Base-by-base conservation (phyloP, 164 flowering plant genomes). In the Malania oleifera region DNA sequence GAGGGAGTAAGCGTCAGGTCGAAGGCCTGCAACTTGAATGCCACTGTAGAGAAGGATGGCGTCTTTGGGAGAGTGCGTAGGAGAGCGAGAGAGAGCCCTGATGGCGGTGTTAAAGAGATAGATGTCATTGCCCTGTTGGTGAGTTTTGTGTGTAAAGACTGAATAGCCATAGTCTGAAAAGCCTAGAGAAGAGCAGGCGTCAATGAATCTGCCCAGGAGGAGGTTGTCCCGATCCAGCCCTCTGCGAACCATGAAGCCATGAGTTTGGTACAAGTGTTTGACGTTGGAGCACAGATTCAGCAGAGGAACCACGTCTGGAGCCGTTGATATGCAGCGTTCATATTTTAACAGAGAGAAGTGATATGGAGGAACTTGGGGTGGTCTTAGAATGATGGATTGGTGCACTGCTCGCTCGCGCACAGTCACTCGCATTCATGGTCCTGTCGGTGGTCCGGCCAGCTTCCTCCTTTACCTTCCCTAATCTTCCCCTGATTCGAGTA, bases 1-100 rank as follows among this genome's bases (percentile, higher is more conserved):
- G 50, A 82, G 65, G 1, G 95, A 66, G 67, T 79, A 84, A 7
- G 77, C 27, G 69, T 84, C 89, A 0, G 84, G 87, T 1, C 69
- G 64, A 48, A 77, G 59, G 18, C 73, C 76, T 10, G 52, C 22
- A 9, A 28, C 26, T 40, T 40, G 77, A 45, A 83, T 67, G 24
- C 40, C 35, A 27, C 65, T 70, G 45, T 57, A 82, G 12, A 80
- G 25, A 46, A 59, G 18, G 54, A 86, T 48, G 19, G 89, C 79
- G 10, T 72, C 54, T 49, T 35, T 31, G 15, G 77, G 53, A 24
- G 70, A 54, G 18, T 52, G 44, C n/a, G n/a, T n/a, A n/a, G n/a
- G n/a, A 10, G 68, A n/a, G 26, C 23, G 56, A 27, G 80, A 63
- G 17, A 78, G 66, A 46, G 72, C 65, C 62, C 67, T 77, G 71